phyloP scores from a whole-genome alignment of 805 yeast species.

The Saturnispora galanensis region DNA sequence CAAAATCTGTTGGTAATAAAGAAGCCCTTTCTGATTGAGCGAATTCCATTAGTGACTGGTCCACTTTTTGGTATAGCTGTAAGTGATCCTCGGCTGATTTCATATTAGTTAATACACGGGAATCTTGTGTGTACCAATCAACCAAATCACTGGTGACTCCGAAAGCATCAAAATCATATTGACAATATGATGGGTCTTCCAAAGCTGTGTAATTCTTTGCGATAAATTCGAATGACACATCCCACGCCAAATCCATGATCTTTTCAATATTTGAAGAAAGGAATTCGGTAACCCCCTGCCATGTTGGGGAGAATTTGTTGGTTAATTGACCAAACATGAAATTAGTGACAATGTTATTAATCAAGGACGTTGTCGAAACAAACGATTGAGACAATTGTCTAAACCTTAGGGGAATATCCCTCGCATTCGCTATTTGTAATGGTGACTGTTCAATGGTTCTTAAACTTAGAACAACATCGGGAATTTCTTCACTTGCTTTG shows the following conservation, averaged over 20 bases:
- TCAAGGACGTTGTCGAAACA: constrained; percentile 17
- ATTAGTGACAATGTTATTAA: constrained; percentile 31
- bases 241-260: constrained; percentile 45
- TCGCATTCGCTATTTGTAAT: constrained; percentile 51
- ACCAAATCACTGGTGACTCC: constrained; percentile 10
- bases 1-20: constrained; percentile 31
- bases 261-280: constrained; percentile 38
- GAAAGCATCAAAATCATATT: constrained; percentile 11
- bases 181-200: constrained; percentile 14
- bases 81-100: constrained; percentile 18
- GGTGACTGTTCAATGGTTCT: constrained; percentile 64
- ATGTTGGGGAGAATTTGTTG: constrained; percentile 72
- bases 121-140: constrained; percentile 37
- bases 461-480: constrained; percentile 31
- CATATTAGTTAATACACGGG: constrained; percentile 35
- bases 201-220: constrained; percentile 14
- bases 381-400: constrained; percentile 45
- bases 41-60: constrained; percentile 29
- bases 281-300: constrained; percentile 66
- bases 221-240: constrained; percentile 31
- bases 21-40: constrained; percentile 30
- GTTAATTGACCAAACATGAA: constrained; percentile 63
- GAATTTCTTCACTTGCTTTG: constrained; percentile 19
- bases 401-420: constrained; percentile 65
- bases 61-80: constrained; percentile 26